Evolutionary conservation across 352 stramenopile genomes (phyloP).

Genomic region (Phytophthora tentaculata): DNA sequence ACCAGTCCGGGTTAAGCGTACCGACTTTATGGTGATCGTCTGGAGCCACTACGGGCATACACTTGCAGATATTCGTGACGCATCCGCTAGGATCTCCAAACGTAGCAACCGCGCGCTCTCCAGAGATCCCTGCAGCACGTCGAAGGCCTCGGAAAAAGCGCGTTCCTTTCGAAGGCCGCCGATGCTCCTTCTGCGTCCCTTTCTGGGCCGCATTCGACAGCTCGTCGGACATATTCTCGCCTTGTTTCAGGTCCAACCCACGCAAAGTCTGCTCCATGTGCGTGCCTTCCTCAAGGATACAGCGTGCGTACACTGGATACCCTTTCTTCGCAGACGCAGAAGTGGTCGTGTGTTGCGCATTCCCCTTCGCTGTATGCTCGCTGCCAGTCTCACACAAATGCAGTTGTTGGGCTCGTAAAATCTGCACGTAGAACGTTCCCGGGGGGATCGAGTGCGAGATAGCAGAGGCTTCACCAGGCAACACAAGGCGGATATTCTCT

Average conservation of each 20-base stretch:
- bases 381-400: conserved; percentile 44
- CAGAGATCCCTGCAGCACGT: conserved; percentile 74
- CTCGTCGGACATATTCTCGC: conserved; percentile 30
- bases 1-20: conserved; percentile 66
- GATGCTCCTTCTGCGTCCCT: conserved; percentile 39
- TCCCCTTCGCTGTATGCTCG: conserved; percentile 22
- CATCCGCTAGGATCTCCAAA: conserved; percentile 80
- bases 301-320: conserved; percentile 73
- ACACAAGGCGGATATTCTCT: conserved; percentile 80
- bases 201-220: conserved; percentile 25
- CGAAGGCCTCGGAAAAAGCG: conserved; percentile 77
- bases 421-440: conserved; percentile 85
- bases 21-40: conserved; percentile 33
- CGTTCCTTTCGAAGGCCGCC: conserved; percentile 65
- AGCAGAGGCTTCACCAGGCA: conserved; percentile 75
- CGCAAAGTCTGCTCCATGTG: conserved; percentile 80
- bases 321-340: conserved; percentile 45
- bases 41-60: conserved; percentile 27
- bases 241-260: conserved; percentile 58
- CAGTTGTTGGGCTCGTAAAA: conserved; percentile 75
- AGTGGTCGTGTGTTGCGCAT: conserved; percentile 9
- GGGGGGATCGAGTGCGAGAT: conserved; percentile 78
- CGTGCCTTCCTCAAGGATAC: conserved; percentile 77
- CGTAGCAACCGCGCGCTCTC: conserved; percentile 69
- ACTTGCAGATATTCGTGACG: conserved; percentile 81